Conservation (phyloP, 441 rosid species). For the Populus hybrid region DNA sequence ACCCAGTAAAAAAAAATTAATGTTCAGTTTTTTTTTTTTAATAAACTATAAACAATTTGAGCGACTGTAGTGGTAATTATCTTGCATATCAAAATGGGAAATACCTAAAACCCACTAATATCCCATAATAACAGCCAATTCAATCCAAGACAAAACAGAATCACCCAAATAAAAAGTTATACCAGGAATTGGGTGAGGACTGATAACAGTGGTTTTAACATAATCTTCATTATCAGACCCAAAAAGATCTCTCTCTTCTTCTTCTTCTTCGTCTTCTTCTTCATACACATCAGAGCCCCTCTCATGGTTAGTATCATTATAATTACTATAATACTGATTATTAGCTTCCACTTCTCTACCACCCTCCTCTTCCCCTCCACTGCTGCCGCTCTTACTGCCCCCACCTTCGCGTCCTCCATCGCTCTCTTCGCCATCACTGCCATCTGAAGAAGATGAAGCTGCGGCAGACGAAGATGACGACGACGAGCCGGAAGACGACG, state of each 20-base stretch:
- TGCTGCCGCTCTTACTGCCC: slow-evolving; percentile 43
- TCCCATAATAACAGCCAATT: background rate
- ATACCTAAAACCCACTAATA: background rate
- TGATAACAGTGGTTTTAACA: slow-evolving; percentile 43
- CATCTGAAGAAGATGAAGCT: slow-evolving; percentile 52
- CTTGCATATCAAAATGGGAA: background rate
- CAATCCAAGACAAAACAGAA: background rate
- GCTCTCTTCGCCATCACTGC: slow-evolving; percentile 30
- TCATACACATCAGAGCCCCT: slow-evolving; percentile 20
- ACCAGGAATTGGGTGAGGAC: background rate
- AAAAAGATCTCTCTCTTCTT: slow-evolving; percentile 60
- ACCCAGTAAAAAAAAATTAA: background rate
- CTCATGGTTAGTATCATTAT: slow-evolving; percentile 13
- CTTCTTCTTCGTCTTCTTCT: slow-evolving; percentile 25
- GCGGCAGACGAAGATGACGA: slow-evolving; percentile 41
- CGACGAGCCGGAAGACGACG: slow-evolving; percentile 51
- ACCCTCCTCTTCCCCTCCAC: slow-evolving; percentile 44
- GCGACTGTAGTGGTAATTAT: background rate
- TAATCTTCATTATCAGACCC: slow-evolving; percentile 84
- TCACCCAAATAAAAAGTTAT: background rate
- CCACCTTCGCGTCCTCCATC: slow-evolving; percentile 48
- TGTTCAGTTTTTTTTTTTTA: background rate
- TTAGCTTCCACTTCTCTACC: slow-evolving; percentile 42
- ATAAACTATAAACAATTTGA: background rate
- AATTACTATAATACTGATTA: background rate